These are phyloP conservation scores for Trichoderma citrinoviride DNA, from an alignment of 2,329 filamentous ascomycete genomes.

Conservation along the genomic window DNA sequence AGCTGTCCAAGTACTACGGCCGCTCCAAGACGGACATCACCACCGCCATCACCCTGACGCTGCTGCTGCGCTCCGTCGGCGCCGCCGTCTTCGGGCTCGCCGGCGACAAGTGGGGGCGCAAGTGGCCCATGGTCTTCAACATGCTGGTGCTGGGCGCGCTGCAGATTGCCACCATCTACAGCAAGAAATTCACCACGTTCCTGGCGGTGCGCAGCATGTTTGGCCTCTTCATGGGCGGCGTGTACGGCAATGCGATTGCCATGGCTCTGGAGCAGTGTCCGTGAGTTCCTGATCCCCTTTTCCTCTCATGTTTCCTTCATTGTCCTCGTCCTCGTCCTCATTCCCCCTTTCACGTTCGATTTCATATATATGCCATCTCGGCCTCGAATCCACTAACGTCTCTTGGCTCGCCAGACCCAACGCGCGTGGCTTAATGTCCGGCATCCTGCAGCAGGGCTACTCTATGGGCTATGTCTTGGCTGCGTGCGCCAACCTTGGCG, in stretches of 20 bases:
- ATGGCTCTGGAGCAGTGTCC: conserved; percentile 75
- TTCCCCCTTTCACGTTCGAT: too few relatives aligned
- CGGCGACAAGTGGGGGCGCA: conserved; percentile 76
- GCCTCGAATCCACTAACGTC: conserved; percentile 18
- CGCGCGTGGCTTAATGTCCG: conserved; percentile 75
- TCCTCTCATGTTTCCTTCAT: not conserved
- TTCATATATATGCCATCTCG: not conserved
- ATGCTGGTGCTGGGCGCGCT: conserved; percentile 68
- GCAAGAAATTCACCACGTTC: conserved; percentile 68
- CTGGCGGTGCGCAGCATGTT: conserved; percentile 71
- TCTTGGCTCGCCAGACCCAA: conserved; percentile 45
- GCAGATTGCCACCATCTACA: conserved; percentile 76
- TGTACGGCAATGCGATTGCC: conserved; percentile 75
- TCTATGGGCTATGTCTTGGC: conserved; percentile 78
- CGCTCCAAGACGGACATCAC: conserved; percentile 63
- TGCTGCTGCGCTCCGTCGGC: conserved; percentile 72
- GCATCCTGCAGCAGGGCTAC: conserved; percentile 79
- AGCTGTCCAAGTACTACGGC: conserved; percentile 55
- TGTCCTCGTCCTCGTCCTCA: not conserved
- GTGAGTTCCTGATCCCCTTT: conserved; percentile 38
- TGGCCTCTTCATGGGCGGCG: conserved; percentile 77
- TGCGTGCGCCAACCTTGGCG: conserved; percentile 70
- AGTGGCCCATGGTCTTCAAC: conserved; percentile 81
- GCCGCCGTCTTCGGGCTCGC: conserved; percentile 74
- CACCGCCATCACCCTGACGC: conserved; percentile 71